Percentiles rank a stretch among this genome's conserved stretches.
These are phyloP conservation scores for Claviceps arundinis DNA, from an alignment of 2,329 filamentous ascomycete species.

Conservation along the genomic window DNA sequence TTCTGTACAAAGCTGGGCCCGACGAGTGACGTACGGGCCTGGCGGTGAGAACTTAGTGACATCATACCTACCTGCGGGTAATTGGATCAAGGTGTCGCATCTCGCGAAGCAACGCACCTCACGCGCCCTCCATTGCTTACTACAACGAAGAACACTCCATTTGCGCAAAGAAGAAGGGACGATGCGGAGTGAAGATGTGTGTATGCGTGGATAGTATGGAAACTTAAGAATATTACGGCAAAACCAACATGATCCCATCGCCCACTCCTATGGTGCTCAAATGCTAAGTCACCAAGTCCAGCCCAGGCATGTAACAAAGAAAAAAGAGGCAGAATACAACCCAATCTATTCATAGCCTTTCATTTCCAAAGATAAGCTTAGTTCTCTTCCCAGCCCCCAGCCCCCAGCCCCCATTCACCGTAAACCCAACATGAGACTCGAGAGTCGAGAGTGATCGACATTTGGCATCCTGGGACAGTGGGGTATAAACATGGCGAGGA, in stretches of 20 bases:
- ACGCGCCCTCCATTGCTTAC: too few species aligned
- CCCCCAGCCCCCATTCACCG: not conserved
- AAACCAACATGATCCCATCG: conserved; percentile 15
- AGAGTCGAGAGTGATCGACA: not conserved
- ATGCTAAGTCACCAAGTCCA: conserved; percentile 17
- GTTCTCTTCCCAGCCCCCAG: not conserved
- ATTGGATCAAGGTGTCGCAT: too few species aligned
- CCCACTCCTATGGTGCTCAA: conserved; percentile 24
- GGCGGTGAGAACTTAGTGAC: not conserved
- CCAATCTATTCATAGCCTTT: conserved; percentile 9
- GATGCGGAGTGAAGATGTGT: too few species aligned
- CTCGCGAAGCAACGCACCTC: too few species aligned
- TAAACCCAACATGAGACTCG: not conserved
- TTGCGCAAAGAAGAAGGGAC: too few species aligned
- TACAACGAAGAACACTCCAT: too few species aligned
- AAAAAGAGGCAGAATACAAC: conserved; percentile 13
- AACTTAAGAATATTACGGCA: too few species aligned
- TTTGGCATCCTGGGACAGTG: not conserved
- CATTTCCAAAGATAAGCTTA: conserved; percentile 1
- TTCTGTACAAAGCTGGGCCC: not conserved
- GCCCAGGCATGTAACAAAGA: conserved; percentile 10
- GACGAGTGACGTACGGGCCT: not conserved
- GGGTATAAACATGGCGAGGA: not conserved
- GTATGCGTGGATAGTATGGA: too few species aligned
- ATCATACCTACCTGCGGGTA: not conserved